Base-by-base conservation (phyloP, 768 basidiomycete genomes). In the Strobilomyces confusus region DNA sequence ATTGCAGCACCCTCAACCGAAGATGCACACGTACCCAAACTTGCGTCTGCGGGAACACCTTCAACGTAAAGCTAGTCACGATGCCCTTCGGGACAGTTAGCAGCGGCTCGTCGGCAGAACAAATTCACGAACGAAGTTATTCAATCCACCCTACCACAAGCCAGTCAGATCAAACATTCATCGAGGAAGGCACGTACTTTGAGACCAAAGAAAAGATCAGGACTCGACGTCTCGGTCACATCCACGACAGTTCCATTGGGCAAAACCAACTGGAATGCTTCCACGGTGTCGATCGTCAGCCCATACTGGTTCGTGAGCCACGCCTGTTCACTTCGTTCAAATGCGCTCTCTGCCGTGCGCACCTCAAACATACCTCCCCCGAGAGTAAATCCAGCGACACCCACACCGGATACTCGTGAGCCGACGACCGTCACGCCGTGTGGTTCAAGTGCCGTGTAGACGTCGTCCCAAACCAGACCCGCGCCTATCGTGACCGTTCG, bases 251-350 rank as follows among this genome's bases (percentile, higher is more conserved):
- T 71, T 14, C 84, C 82, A 57, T 76, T 54, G 1, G 61, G 48
- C 44, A 78, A 66, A 1, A 85, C 83, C 0, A 87, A 68, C 54
- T 86, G 81, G 52, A 70, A 84, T 2, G 77, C 75, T 22, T 69
- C 66, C 37, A 86, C 71, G 3, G 72, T 83, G 56, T 87, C 84
- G 9, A 77, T 46, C 0, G 80, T 79, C 48, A 88, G 58, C 13
- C 86, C 84, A 56, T 76, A 70, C 53, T 85, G 81, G 55, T 85
- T 85, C 0, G 81, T 80, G 52, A 76, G 71, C 79, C 79, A 86
- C 8, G 61, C 61, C 61, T 62, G 38, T 29, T 7, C 9, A 44
- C 4, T 17, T 8, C 8, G 15, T 44, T 17, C 6, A 22, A 38
- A 15, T 14, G 20, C 9, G 17, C 2, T 30, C 29, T 40, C 13